These are phyloP conservation scores for Ampelomyces quisqualis DNA, from an alignment of 2,329 filamentous ascomycete genomes.

Conservation along the genomic window DNA sequence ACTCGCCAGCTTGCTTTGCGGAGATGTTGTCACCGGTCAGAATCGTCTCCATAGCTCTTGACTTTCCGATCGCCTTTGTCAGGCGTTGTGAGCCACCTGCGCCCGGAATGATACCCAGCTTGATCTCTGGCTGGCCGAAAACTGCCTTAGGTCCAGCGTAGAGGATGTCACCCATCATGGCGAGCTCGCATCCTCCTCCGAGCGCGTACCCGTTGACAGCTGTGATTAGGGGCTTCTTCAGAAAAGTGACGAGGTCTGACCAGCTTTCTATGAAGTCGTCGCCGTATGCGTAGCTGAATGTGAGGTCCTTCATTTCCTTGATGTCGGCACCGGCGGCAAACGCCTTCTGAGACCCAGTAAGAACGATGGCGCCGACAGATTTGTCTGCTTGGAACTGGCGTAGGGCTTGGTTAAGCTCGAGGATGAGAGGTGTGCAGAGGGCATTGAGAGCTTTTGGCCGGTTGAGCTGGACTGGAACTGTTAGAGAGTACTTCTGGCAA, in stretches of 20 bases:
- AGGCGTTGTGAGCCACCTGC: slow-evolving; percentile 89
- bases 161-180: slow-evolving; percentile 94
- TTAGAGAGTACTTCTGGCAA: slow-evolving; percentile 50
- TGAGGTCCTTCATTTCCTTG: slow-evolving; percentile 96
- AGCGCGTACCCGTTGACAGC: slow-evolving; percentile 94
- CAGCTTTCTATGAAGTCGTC: slow-evolving; percentile 93
- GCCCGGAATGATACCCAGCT: slow-evolving; percentile 87
- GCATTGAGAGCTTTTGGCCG: slow-evolving; percentile 95
- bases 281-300: slow-evolving; percentile 83
- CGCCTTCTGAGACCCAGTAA: slow-evolving; percentile 86
- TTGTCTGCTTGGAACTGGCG: slow-evolving; percentile 37
- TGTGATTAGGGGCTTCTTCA: slow-evolving; percentile 93
- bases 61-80: slow-evolving; percentile 62
- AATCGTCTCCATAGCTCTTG: slow-evolving; percentile 50
- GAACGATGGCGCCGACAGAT: slow-evolving; percentile 51
- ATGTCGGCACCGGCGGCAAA: slow-evolving; percentile 87
- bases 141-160: slow-evolving; percentile 85
- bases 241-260: slow-evolving; percentile 77
- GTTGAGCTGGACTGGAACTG: slow-evolving; percentile 75
- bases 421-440: slow-evolving; percentile 84
- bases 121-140: slow-evolving; percentile 97
- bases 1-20: slow-evolving; percentile 80
- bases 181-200: slow-evolving; percentile 92
- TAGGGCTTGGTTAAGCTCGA: slow-evolving; percentile 63
- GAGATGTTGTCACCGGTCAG: slow-evolving; percentile 66